Base-by-base conservation (phyloP, 805 yeast species). In the Candida silvatica region DNA sequence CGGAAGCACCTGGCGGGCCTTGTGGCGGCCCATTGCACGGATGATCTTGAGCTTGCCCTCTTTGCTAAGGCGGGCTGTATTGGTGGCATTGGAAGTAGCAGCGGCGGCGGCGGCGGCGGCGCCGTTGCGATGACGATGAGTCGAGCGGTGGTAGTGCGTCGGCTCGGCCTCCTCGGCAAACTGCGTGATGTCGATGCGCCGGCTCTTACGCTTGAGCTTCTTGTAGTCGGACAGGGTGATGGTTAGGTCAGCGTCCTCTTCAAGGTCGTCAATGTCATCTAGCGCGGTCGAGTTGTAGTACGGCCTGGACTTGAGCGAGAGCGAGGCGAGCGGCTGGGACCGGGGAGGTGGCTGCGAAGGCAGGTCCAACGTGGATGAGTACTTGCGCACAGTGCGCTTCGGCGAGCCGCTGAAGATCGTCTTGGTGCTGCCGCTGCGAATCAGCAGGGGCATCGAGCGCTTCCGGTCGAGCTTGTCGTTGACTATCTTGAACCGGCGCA, bases 41-140 rank as follows among this genome's bases (percentile, higher is more conserved):
- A 56, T 56, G 23, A 51, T 40, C 35, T 43, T 52, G 20, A 56
- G 39, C 34, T 54, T 56, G 2, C 61, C 61, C 25, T 54, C 57
- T 32, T 48, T 53, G 23, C 50, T 51, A 15, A 56, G 38, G 28
- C 56, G 32, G 11, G 45, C 37, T 14, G 41, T 39, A 26, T 39
- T 29, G 11, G 47, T 18, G 8, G 29, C 28, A 33, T 15, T 17
- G 5, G n/a, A 17, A 12, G 4, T 23, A 11, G 18, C 12, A 15
- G 29, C 20, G 14, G 15, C n/a, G 17, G 6, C 22, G 20, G 4
- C 17, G 6, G 22, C 20, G 12, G n/a, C 16, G 12, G 7, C 22
- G 17, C 20, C 9, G 12, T 25, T 22, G 6, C 6, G 14, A 17
- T 37, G 40, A 12, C 31, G 34, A n/a, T 27, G 35, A 23, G 29